Evolutionary conservation across 352 stramenopile genomes (phyloP).

Genomic region (Phytopythium oedochilum): DNA sequence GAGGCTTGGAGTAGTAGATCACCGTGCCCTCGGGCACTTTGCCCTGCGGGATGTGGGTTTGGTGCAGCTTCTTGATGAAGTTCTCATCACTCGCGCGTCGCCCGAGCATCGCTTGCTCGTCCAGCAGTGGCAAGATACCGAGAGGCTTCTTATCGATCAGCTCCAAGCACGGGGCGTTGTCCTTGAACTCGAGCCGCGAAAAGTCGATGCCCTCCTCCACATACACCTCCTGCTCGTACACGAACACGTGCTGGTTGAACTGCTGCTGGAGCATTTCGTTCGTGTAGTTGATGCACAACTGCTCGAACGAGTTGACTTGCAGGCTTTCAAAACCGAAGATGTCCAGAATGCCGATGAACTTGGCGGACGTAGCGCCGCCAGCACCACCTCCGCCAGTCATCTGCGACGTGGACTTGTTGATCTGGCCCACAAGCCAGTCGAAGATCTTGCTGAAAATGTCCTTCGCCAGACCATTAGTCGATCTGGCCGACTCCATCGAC

Average conservation of each 20-base stretch:
- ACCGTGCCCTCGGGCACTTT: conserved; percentile 69
- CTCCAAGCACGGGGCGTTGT: conserved; percentile 92
- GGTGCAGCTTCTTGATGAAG: conserved; percentile 90
- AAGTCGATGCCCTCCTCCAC: conserved; percentile 95
- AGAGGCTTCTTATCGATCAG: conserved; percentile 91
- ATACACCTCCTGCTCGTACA: conserved; percentile 97
- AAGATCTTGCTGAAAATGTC: conserved; percentile 97
- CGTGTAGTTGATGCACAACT: conserved; percentile 96
- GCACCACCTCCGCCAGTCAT: conserved; percentile 26
- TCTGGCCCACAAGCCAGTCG: conserved; percentile 93
- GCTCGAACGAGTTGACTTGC: conserved; percentile 92
- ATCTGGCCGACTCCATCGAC: conserved; percentile 78
- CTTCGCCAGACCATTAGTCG: conserved; percentile 94
- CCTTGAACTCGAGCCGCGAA: conserved; percentile 88
- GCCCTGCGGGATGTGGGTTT: conserved; percentile 82
- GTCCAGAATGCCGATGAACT: conserved; percentile 95
- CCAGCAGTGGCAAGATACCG: conserved; percentile 92
- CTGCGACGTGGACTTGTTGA: conserved; percentile 89
- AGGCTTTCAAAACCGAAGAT: conserved; percentile 98
- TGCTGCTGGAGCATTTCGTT: conserved; percentile 96
- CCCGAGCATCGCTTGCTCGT: conserved; percentile 95
- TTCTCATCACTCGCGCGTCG: conserved; percentile 88
- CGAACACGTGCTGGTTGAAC: conserved; percentile 96
- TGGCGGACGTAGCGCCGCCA: conserved; percentile 24
- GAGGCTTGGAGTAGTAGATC: conserved; percentile 84